A percentile compares a stretch with the other conserved stretches of the same genome.
Evolutionary conservation across 106 monocot species (phyloP).

Genomic region (Vanilla planifolia): DNA sequence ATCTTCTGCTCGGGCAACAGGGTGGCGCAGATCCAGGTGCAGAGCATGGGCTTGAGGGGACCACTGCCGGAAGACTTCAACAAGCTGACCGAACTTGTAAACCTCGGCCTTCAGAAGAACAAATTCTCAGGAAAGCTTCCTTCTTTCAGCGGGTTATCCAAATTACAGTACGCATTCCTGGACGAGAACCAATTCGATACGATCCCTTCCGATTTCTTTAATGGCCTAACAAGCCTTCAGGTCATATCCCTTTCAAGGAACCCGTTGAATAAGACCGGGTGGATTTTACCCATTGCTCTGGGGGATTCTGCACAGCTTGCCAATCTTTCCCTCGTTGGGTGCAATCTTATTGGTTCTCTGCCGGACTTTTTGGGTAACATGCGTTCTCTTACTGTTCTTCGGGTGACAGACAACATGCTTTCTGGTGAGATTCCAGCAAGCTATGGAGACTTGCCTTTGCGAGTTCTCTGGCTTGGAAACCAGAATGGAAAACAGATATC

Average conservation of each 20-base stretch:
- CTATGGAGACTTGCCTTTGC: constrained; percentile 25
- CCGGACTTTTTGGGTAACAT: constrained; percentile 57
- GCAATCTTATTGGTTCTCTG: constrained; percentile 43
- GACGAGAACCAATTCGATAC: constrained; percentile 49
- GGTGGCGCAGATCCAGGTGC: constrained; percentile 64
- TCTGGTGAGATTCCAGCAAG: constrained; percentile 37
- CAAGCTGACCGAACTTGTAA: constrained; percentile 42
- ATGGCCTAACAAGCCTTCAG: constrained; percentile 39
- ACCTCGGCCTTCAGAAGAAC: constrained; percentile 70
- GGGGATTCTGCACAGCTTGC: constrained; percentile 29
- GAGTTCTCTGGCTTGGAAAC: constrained; percentile 62
- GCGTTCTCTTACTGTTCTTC: constrained; percentile 25
- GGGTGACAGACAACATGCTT: constrained; percentile 54
- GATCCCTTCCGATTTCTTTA: constrained; percentile 74
- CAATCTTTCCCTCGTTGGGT: constrained; percentile 31
- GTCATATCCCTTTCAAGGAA: constrained; percentile 47
- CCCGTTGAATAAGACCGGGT: constrained; percentile 58
- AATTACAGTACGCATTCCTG: constrained; percentile 46
- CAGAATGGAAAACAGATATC: constrained; percentile 33
- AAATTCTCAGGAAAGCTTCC: constrained; percentile 54
- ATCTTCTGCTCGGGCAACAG: constrained; percentile 40
- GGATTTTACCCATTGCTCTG: constrained; percentile 41
- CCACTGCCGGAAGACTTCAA: constrained; percentile 49
- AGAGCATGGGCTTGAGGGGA: constrained; percentile 39
- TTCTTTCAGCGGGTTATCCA: constrained; percentile 55